phyloP scores from a whole-genome alignment of 2,329 filamentous ascomycete genomes.

The Trichoderma atroviride region DNA sequence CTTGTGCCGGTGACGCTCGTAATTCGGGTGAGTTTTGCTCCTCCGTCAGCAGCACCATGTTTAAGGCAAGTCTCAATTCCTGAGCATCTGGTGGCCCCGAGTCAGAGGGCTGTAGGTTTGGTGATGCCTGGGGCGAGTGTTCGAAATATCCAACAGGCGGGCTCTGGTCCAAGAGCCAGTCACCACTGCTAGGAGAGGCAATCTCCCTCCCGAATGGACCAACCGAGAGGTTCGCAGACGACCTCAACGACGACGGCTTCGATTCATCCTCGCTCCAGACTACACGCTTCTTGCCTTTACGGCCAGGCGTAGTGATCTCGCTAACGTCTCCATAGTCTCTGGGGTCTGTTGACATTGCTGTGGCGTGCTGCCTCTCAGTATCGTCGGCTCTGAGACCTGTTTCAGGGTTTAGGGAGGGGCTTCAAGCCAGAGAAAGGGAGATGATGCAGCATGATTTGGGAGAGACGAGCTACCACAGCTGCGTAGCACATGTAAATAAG shows the following conservation, averaged over 20 bases:
- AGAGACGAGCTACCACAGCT: slow-evolving; percentile 8
- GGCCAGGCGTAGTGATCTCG: slow-evolving; percentile 38
- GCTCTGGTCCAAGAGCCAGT: slow-evolving; percentile 12
- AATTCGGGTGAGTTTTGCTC: slow-evolving; percentile 34
- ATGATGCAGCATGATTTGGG: slow-evolving; percentile 22
- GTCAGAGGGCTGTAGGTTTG: slow-evolving; percentile 32
- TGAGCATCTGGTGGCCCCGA: slow-evolving; percentile 44
- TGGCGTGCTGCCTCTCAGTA: slow-evolving; percentile 15
- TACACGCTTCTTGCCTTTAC: slow-evolving; percentile 47
- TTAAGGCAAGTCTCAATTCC: slow-evolving; percentile 44
- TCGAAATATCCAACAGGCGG: neutral
- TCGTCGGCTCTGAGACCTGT: slow-evolving; percentile 32
- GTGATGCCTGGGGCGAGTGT: slow-evolving; percentile 35
- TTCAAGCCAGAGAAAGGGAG: slow-evolving; percentile 20
- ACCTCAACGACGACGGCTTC: slow-evolving; percentile 6
- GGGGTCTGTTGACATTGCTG: slow-evolving; percentile 31
- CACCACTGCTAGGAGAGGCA: slow-evolving; percentile 14
- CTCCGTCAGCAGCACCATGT: slow-evolving; percentile 42
- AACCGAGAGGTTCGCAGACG: slow-evolving; percentile 9
- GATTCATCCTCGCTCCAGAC: slow-evolving; percentile 40
- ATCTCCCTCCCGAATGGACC: neutral
- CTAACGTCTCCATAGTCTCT: slow-evolving; percentile 37
- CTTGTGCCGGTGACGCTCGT: neutral
- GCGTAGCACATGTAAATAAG: slow-evolving; percentile 18
- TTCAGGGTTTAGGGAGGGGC: slow-evolving; percentile 27